Conservation (phyloP, 129 eudicot species). For the Logfia minima region DNA sequence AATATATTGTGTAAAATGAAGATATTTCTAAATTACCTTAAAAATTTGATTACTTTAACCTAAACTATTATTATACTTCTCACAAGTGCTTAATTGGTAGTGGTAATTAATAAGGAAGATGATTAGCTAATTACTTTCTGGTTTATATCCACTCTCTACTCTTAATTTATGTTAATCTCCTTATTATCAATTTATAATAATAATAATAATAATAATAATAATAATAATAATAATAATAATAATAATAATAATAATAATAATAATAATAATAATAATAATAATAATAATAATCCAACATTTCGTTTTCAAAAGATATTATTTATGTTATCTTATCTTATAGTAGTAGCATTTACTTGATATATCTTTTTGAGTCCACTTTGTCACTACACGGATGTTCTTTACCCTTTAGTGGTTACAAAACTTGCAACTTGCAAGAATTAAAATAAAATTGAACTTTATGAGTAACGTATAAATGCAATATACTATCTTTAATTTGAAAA, state of each 20-base stretch:
- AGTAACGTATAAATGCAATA: background rate
- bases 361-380: background rate
- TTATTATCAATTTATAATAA: too few relatives aligned
- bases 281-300: background rate
- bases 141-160: background rate
- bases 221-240: too few relatives aligned
- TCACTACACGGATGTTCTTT: background rate
- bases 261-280: too few relatives aligned
- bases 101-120: too few relatives aligned
- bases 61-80: too few relatives aligned
- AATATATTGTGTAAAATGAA: too few relatives aligned
- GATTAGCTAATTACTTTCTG: background rate
- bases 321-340: background rate
- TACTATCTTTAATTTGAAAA: background rate
- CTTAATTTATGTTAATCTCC: background rate
- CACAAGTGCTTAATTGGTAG: too few relatives aligned
- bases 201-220: too few relatives aligned
- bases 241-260: too few relatives aligned
- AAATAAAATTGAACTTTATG: background rate
- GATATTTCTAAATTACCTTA: too few relatives aligned
- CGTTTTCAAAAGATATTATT: background rate
- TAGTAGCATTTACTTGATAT: background rate
- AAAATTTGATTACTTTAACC: too few relatives aligned
- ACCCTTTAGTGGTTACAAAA: background rate
- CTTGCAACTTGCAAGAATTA: background rate